These are phyloP conservation scores for Escovopsis sp. DNA, from an alignment of 2,329 filamentous ascomycete genomes.

Conservation along the genomic window DNA sequence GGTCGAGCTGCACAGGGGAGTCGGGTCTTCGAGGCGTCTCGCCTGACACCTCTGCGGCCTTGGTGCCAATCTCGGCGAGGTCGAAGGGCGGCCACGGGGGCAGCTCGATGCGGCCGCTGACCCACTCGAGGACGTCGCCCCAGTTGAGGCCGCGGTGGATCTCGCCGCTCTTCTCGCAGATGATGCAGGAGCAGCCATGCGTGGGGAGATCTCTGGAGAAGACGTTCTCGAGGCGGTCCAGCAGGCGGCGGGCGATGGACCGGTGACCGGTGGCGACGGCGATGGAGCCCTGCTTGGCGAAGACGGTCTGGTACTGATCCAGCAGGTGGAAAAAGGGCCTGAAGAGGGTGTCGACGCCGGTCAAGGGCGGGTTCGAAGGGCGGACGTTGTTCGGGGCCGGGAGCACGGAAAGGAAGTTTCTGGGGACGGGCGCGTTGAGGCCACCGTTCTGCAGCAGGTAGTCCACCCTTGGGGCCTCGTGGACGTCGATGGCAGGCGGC, in stretches of 20 bases:
- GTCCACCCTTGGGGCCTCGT: slow-evolving; percentile 70
- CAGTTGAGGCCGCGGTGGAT: slow-evolving; percentile 67
- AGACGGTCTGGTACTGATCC: slow-evolving; percentile 71
- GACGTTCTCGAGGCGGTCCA: slow-evolving; percentile 85
- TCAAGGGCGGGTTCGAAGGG: slow-evolving; percentile 47
- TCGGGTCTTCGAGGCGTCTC: slow-evolving; percentile 40
- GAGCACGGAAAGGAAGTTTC: slow-evolving; percentile 54
- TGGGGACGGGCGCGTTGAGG: slow-evolving; percentile 54
- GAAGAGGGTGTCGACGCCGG: slow-evolving; percentile 60
- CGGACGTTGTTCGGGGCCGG: slow-evolving; percentile 24
- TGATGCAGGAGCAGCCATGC: slow-evolving; percentile 71
- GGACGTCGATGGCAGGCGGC: slow-evolving; percentile 54
- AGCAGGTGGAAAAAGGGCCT: slow-evolving; percentile 69
- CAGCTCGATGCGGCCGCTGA: slow-evolving; percentile 74
- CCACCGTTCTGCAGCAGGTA: slow-evolving; percentile 86
- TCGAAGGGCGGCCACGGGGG: slow-evolving; percentile 83
- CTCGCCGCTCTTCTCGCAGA: slow-evolving; percentile 52
- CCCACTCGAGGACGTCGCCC: slow-evolving; percentile 89
- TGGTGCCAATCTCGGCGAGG: slow-evolving; percentile 45
- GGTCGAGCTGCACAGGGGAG: slow-evolving; percentile 63
- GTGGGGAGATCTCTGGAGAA: slow-evolving; percentile 85
- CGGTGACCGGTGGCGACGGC: slow-evolving; percentile 92
- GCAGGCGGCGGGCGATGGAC: slow-evolving; percentile 75
- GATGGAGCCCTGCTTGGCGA: slow-evolving; percentile 71
- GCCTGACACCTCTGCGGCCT: slow-evolving; percentile 46